Evolutionary conservation across 495 filamentous ascomycete genomes (phyloP), one percentile per base, ranked within the genome.

Genomic region (Oidiodendron maius): DNA sequence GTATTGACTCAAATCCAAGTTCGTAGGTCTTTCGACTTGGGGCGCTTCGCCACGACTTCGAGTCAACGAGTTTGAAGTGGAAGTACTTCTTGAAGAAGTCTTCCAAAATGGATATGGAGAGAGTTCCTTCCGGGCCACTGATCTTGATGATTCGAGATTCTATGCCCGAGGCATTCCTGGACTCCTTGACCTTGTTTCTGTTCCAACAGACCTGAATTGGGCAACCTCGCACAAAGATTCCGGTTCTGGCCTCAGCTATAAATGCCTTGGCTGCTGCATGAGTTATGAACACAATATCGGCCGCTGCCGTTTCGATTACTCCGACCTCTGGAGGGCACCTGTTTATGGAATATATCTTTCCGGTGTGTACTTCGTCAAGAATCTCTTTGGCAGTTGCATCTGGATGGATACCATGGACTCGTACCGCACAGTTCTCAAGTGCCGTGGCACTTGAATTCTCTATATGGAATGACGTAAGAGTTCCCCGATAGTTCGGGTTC

Each of bases 391-490:
- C 16, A 13, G 28, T 18, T 4, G 26, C 40, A 10, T 37, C 4
- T 10, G 26, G 6, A 44, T 13, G 21, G 21, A 52, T 46, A 20
- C 42, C 36, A 11, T 13, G 12, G 17, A 52, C 46, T 15, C 20
- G 37, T 10, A 52, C 12, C 16, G 50, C 42, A 21, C 43, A 48
- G 22, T 49, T 53, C 6, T 44, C n/a, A 9, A 42, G 17, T 6
- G 12, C 13, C 10, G 37, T 11, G 11, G 10, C 18, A 6, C 10
- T 5, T 3, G 18, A 13, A 32, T 48, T 40, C 12, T 6, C 6
- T 10, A 48, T 9, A 0, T 8, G 15, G 37, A 11, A 20, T 4
- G 9, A 11, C 8, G 40, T 42, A 22, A 42, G 12, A 11, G 8
- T 15, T 38, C 35, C 35, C 37, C 20, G n/a, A 40, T 40, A 40